Percentiles rank a stretch among this genome's conserved stretches.
phyloP scores from a whole-genome alignment of 2,329 filamentous ascomycete species.

The Aspergillus sp. region DNA sequence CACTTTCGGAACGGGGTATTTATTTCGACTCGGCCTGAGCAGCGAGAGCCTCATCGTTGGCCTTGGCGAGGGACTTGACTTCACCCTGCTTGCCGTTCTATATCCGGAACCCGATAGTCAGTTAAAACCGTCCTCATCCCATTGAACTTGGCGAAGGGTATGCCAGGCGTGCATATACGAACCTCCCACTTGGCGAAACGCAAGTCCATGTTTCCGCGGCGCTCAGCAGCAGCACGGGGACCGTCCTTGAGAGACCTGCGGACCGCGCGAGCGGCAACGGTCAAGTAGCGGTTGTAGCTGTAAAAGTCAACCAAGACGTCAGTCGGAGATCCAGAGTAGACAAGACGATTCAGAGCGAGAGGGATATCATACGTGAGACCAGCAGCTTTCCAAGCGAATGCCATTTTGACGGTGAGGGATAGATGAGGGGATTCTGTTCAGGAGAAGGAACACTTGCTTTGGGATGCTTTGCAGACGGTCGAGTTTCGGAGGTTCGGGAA shows the following conservation, averaged over 20 bases:
- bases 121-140: conserved; percentile 26
- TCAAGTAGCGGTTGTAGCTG: conserved; percentile 99
- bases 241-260: conserved; percentile 97
- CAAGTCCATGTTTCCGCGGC: conserved; percentile 84
- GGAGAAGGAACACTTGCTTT: conserved; percentile 30
- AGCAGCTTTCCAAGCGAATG: conserved; percentile 97
- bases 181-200: conserved; percentile 96
- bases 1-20: conserved; percentile 23
- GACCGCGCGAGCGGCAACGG: conserved; percentile 89
- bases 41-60: conserved; percentile 53
- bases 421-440: conserved; percentile 31
- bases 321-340: conserved; percentile 21
- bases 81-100: conserved; percentile 98
- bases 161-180: conserved; percentile 48
- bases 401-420: conserved; percentile 67
- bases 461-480: conserved; percentile 35
- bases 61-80: conserved; percentile 66
- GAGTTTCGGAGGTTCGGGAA: conserved; percentile 40
- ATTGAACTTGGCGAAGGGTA: conserved; percentile 5
- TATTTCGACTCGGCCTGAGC: conserved; percentile 48
- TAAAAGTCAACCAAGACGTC: conserved; percentile 27
- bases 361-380: conserved; percentile 76
- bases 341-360: conserved; percentile 27
- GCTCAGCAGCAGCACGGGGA: conserved; percentile 81
- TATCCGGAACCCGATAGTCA: conserved; percentile 30